A percentile compares a stretch with the other conserved stretches of the same genome.
Conservation (phyloP, 352 stramenopile genomes). For the Globisporangium barbulae region DNA sequence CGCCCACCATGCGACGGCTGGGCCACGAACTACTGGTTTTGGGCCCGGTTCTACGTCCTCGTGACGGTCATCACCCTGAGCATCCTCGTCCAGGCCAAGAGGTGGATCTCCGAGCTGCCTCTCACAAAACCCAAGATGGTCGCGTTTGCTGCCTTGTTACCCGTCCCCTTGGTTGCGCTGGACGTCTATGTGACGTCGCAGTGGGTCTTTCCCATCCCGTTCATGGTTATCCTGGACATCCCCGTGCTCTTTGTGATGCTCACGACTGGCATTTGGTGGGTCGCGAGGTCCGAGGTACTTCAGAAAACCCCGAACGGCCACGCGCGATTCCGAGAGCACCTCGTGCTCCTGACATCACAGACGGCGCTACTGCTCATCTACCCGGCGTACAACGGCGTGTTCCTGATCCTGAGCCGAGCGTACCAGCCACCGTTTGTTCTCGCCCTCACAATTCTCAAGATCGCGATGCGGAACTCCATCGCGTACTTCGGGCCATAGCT, state of each 20-base stretch:
- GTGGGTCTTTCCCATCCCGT: constrained; percentile 41
- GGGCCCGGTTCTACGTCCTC: constrained; percentile 1
- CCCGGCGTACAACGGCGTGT: constrained; percentile 28
- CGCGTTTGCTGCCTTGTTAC: not conserved
- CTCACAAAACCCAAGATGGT: constrained; percentile 1
- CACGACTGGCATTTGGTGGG: not conserved
- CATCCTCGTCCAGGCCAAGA: not conserved
- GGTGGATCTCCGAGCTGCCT: not conserved
- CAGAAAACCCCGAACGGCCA: constrained; percentile 9
- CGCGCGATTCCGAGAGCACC: constrained; percentile 14
- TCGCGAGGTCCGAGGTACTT: constrained; percentile 10
- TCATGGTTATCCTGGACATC: constrained; percentile 23
- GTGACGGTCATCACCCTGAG: constrained; percentile 3
- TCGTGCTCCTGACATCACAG: constrained; percentile 17
- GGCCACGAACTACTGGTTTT: constrained; percentile 7
- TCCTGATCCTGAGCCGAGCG: constrained; percentile 12
- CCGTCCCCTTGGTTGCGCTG: not conserved
- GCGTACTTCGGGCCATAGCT: constrained; percentile 25
- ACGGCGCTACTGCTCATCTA: constrained; percentile 33
- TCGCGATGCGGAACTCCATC: constrained; percentile 22
- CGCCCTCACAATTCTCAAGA: constrained; percentile 20
- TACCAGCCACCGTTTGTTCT: constrained; percentile 23
- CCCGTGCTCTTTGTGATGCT: constrained; percentile 22
- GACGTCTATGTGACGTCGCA: constrained; percentile 3
- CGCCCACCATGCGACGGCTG: constrained; percentile 11